Evolutionary conservation across 2,329 filamentous ascomycete genomes (phyloP).

Genomic region (Parascedosporium putredinis): DNA sequence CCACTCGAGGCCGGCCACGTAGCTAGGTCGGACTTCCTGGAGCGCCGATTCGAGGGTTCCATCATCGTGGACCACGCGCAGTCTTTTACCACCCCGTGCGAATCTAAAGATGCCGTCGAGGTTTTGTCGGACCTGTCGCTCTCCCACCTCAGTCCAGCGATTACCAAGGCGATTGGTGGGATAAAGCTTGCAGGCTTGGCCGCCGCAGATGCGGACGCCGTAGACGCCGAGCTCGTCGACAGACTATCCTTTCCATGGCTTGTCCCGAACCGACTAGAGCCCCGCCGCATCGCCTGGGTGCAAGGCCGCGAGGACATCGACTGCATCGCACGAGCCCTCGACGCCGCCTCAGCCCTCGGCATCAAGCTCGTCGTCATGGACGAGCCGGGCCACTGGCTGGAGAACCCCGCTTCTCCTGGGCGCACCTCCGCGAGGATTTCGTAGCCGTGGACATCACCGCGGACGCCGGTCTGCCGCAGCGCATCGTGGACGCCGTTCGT

Average conservation of each 20-base stretch:
- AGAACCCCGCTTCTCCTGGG: constrained; percentile 14
- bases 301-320: constrained; percentile 11
- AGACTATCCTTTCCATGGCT: background rate
- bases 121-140: background rate
- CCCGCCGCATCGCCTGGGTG: constrained; percentile 9
- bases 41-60: background rate
- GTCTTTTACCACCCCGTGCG: background rate
- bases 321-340: constrained; percentile 8
- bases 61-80: background rate
- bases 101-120: background rate
- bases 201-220: background rate
- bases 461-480: constrained; percentile 17
- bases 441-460: constrained; percentile 18
- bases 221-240: background rate
- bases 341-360: constrained; percentile 22
- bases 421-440: constrained; percentile 22
- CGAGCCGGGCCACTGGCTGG: constrained; percentile 26
- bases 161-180: background rate
- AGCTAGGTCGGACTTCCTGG: background rate
- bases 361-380: constrained; percentile 27
- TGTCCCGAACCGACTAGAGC: background rate
- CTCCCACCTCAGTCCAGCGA: background rate
- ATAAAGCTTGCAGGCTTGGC: background rate
- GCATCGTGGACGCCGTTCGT: constrained; percentile 20
- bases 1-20: background rate